phyloP scores from a whole-genome alignment of 1,284 basidiomycete genomes.

The Quambalaria eucalypti region DNA sequence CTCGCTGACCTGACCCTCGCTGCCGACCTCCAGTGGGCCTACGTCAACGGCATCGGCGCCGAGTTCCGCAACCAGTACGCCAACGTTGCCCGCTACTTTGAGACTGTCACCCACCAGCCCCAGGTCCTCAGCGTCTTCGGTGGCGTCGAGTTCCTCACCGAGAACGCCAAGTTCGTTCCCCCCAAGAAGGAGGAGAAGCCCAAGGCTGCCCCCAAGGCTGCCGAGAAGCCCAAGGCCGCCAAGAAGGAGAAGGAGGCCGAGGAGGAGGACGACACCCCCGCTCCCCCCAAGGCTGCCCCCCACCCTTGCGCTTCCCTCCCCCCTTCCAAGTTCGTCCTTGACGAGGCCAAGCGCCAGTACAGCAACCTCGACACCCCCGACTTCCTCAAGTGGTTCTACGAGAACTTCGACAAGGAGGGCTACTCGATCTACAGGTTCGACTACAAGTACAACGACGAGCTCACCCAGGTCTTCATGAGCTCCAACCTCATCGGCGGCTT shows the following conservation, averaged over 20 bases:
- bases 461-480: conserved; percentile 58
- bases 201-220: conserved; percentile 29
- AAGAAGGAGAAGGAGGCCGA: conserved; percentile 60
- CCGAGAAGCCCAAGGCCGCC: conserved; percentile 2
- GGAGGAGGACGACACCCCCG: conserved; percentile 54
- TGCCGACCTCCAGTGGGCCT: conserved; percentile 37
- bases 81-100: conserved; percentile 68
- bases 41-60: conserved; percentile 19
- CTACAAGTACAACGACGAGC: conserved; percentile 95
- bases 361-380: conserved; percentile 80
- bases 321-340: conserved; percentile 84
- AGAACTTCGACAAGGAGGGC: conserved; percentile 75
- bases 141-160: conserved; percentile 59
- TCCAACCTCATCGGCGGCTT: conserved; percentile 71
- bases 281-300: conserved; percentile 64
- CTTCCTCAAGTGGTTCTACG: conserved; percentile 34
- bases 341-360: conserved; percentile 96
- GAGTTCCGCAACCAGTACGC: conserved; percentile 50
- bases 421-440: conserved; percentile 86
- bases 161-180: conserved; percentile 62
- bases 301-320: conserved; percentile 88
- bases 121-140: conserved; percentile 41
- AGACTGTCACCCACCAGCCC: conserved; percentile 63
- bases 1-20: conserved; percentile 77
- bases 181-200: conserved; percentile 55